These are phyloP conservation scores for Fomitopsis schrenkii DNA, from an alignment of 1,284 basidiomycete genomes.

Conservation along the genomic window DNA sequence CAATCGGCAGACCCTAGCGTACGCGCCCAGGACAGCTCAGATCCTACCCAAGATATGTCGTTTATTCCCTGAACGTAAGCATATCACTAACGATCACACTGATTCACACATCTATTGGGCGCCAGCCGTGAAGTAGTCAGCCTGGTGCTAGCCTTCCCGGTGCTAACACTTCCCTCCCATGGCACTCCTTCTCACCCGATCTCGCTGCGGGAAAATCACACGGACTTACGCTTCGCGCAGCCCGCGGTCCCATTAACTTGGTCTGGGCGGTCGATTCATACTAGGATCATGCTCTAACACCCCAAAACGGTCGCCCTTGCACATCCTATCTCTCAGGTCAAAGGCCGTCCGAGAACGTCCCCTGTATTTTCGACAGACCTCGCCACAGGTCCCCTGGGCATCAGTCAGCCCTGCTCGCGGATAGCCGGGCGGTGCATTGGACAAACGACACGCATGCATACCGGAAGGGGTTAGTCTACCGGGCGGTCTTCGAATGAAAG, in stretches of 20 bases:
- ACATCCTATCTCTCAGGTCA: too few relatives aligned
- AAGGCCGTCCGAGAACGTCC: too few relatives aligned
- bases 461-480: background rate
- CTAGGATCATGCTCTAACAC: too few relatives aligned
- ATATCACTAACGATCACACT: background rate
- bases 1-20: conserved; percentile 1
- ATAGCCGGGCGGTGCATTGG: background rate
- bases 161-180: background rate
- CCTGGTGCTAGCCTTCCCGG: background rate
- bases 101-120: background rate
- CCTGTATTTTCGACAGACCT: background rate
- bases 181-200: background rate
- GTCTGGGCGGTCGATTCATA: background rate
- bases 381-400: background rate
- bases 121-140: background rate
- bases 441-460: background rate
- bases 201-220: background rate
- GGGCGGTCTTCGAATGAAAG: background rate
- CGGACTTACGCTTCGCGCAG: background rate
- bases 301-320: too few relatives aligned
- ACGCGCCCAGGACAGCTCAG: background rate
- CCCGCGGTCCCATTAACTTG: background rate
- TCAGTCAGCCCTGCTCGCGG: background rate
- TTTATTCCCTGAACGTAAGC: background rate
- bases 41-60: background rate